These are phyloP conservation scores for Cryptococcus sp. DNA, from an alignment of 1,284 basidiomycete genomes.

Conservation along the genomic window DNA sequence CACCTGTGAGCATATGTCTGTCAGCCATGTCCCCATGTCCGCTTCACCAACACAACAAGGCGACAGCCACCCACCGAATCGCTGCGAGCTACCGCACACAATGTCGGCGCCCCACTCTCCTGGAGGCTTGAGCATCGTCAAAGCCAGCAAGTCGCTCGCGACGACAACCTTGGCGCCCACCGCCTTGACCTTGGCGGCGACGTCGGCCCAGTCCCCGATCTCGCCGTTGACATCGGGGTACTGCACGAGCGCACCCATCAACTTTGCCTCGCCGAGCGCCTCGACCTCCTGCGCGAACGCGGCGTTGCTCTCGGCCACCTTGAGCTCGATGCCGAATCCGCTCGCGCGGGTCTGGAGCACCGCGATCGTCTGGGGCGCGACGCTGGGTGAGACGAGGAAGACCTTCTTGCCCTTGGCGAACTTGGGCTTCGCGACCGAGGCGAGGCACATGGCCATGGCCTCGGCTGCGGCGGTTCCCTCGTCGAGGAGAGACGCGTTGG, in stretches of 20 bases:
- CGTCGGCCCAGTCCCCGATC: slow-evolving; percentile 69
- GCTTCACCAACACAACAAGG: background rate
- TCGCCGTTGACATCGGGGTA: slow-evolving; percentile 89
- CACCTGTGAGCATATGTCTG: slow-evolving; percentile 44
- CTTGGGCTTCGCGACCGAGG: slow-evolving; percentile 43
- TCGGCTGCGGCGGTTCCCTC: slow-evolving; percentile 92
- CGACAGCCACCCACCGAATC: slow-evolving; percentile 63
- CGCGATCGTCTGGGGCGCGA: slow-evolving; percentile 79
- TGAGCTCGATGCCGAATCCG: slow-evolving; percentile 80
- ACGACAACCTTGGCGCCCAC: slow-evolving; percentile 74
- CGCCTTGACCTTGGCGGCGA: slow-evolving; percentile 71
- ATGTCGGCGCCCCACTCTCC: slow-evolving; percentile 99
- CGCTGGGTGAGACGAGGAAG: slow-evolving; percentile 77
- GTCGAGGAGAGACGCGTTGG: slow-evolving; percentile 87
- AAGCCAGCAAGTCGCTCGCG: slow-evolving; percentile 86
- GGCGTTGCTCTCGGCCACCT: slow-evolving; percentile 54
- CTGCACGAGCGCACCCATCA: slow-evolving; percentile 86
- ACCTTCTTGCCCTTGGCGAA: slow-evolving; percentile 70
- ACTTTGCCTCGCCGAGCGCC: slow-evolving; percentile 54
- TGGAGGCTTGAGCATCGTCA: slow-evolving; percentile 90
- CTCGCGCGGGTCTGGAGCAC: slow-evolving; percentile 83
- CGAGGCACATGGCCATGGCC: slow-evolving; percentile 56
- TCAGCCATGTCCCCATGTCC: slow-evolving; percentile 30
- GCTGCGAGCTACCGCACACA: slow-evolving; percentile 88
- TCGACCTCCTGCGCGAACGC: slow-evolving; percentile 57